These are phyloP conservation scores for Lepidium didymum DNA, from an alignment of 345 rosid species.

Conservation along the genomic window DNA sequence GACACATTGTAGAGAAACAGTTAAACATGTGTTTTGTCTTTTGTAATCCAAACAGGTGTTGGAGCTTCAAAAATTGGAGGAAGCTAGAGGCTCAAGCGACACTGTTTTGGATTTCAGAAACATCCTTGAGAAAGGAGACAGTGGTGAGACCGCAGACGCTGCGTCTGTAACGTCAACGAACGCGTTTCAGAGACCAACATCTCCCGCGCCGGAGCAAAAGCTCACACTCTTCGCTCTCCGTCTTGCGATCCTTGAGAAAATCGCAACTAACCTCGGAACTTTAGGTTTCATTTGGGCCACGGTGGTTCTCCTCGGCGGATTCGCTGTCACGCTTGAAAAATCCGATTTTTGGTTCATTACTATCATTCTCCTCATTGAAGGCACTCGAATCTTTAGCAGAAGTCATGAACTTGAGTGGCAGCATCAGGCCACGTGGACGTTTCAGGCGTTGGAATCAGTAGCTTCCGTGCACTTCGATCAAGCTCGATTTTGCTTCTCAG, in stretches of 20 bases:
- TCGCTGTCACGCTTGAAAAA: constrained; percentile 70
- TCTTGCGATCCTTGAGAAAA: constrained; percentile 73
- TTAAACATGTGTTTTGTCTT: too few relatives aligned
- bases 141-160: constrained; percentile 34
- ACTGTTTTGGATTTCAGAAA: constrained; percentile 53
- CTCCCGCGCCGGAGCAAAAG: constrained; percentile 66
- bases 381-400: constrained; percentile 79
- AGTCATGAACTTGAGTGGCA: constrained; percentile 97
- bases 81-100: constrained; percentile 40
- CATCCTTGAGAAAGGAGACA: constrained; percentile 41
- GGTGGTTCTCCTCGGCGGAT: constrained; percentile 86
- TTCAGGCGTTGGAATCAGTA: constrained; percentile 54
- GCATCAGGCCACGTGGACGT: constrained; percentile 85
- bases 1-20: too few relatives aligned
- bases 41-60: constrained; percentile 10
- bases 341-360: constrained; percentile 89
- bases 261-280: constrained; percentile 77
- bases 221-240: constrained; percentile 84
- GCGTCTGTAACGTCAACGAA: constrained; percentile 28
- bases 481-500: constrained; percentile 34
- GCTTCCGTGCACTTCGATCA: constrained; percentile 57
- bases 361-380: constrained; percentile 66
- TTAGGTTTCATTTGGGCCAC: constrained; percentile 96
- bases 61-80: constrained; percentile 43
- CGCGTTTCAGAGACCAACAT: constrained; percentile 4